phyloP scores from a whole-genome alignment of 352 stramenopile species.

The Phytopythium montanum region DNA sequence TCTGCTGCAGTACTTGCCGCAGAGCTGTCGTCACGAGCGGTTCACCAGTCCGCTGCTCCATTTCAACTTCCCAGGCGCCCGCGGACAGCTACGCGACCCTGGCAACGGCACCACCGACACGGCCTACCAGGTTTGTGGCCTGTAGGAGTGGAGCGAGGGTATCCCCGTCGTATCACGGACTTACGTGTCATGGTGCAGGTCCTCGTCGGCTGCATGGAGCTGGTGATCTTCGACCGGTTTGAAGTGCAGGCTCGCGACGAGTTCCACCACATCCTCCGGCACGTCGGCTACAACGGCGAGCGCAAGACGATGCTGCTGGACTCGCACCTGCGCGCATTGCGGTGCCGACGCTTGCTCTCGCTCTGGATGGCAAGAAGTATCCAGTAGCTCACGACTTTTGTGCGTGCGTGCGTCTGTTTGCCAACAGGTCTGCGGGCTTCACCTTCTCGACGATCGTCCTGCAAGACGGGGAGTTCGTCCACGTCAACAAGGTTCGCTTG shows the following conservation, averaged over 20 bases:
- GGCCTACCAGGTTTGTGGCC: constrained; percentile 49
- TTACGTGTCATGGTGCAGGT: constrained; percentile 32
- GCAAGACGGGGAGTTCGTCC: constrained; percentile 73
- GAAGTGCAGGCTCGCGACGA: constrained; percentile 53
- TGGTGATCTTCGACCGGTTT: constrained; percentile 84
- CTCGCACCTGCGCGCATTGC: constrained; percentile 58
- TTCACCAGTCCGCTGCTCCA: constrained; percentile 70
- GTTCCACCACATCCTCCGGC: constrained; percentile 58
- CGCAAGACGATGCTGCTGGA: constrained; percentile 77
- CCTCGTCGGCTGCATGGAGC: constrained; percentile 66
- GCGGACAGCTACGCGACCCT: constrained; percentile 53
- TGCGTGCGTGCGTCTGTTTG: neutral
- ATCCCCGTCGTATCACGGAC: neutral
- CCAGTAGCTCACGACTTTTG: neutral
- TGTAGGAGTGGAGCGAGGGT: neutral
- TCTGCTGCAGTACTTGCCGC: constrained; percentile 74
- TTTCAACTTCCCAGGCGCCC: constrained; percentile 72
- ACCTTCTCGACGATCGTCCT: constrained; percentile 73
- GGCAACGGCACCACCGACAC: constrained; percentile 81
- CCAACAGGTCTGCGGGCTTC: constrained; percentile 56
- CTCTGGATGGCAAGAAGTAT: neutral
- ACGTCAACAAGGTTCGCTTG: constrained; percentile 71
- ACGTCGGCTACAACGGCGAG: constrained; percentile 52
- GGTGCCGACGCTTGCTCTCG: constrained; percentile 6
- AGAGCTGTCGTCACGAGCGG: constrained; percentile 52